phyloP scores from a whole-genome alignment of 768 basidiomycete genomes.

The Collybiopsis confluens region DNA sequence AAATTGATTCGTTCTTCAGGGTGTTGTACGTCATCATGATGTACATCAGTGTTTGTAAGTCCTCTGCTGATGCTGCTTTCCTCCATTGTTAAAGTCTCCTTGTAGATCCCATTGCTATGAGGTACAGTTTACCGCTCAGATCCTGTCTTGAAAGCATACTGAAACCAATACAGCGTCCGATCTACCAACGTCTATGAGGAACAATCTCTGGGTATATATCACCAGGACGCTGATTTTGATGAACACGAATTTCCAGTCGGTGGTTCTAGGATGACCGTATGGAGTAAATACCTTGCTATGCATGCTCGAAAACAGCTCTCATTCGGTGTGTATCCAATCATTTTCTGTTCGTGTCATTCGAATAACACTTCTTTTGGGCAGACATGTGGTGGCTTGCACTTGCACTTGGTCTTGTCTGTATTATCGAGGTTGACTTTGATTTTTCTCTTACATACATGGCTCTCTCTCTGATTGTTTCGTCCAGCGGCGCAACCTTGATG shows the following conservation, averaged over 20 bases:
- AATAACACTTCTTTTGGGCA: constrained; percentile 22
- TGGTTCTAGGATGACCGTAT: constrained; percentile 55
- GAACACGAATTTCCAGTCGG: constrained; percentile 36
- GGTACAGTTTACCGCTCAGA: constrained; percentile 33
- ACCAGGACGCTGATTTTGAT: constrained; percentile 43
- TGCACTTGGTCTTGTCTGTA: constrained; percentile 86
- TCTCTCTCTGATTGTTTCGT: not conserved
- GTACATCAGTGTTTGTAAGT: constrained; percentile 81
- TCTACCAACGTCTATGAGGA: constrained; percentile 96
- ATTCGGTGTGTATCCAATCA: constrained; percentile 68
- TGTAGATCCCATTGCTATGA: constrained; percentile 77
- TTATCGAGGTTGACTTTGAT: constrained; percentile 71
- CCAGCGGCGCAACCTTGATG: constrained; percentile 56
- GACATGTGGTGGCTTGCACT: constrained; percentile 96
- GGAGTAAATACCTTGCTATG: constrained; percentile 75
- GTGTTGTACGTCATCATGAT: constrained; percentile 92
- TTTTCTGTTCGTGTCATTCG: not conserved
- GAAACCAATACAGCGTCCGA: constrained; percentile 58
- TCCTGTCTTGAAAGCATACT: not conserved
- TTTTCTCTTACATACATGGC: not conserved
- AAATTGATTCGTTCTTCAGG: constrained; percentile 41
- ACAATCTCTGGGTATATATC: constrained; percentile 79
- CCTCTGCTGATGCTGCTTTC: constrained; percentile 1
- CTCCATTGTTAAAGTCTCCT: not conserved
- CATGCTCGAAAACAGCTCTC: constrained; percentile 87